Evolutionary conservation across 306 rosid species (phyloP).

Genomic region (Luffa acutangula): DNA sequence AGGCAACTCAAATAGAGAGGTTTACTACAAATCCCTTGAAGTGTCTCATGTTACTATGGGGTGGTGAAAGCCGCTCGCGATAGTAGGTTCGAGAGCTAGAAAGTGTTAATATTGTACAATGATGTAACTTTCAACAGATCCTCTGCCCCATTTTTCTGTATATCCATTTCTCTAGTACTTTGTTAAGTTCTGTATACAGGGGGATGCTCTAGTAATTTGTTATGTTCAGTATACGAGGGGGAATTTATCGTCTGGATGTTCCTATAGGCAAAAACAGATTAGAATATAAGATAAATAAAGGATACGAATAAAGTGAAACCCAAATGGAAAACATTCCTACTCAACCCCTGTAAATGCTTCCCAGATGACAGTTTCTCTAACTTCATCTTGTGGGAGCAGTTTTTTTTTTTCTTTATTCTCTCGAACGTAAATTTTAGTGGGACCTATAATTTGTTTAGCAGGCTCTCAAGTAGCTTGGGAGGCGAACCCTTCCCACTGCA

Average conservation of each 20-base stretch:
- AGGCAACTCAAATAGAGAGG: background rate
- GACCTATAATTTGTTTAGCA: no score
- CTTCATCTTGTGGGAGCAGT: background rate
- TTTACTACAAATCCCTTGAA: background rate
- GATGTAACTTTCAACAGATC: background rate
- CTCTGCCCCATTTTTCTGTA: background rate
- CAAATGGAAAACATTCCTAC: background rate
- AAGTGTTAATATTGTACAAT: background rate
- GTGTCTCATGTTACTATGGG: background rate
- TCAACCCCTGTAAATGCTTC: no score
- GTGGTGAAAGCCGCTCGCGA: background rate
- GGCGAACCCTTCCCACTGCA: background rate
- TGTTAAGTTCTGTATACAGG: background rate
- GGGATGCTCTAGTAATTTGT: background rate
- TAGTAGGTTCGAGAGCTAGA: background rate
- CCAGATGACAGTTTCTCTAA: background rate
- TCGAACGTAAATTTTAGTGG: background rate
- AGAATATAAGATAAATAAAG: background rate
- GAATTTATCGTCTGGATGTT: background rate
- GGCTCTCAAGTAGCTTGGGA: background rate
- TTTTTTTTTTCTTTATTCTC: no score
- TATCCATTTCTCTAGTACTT: background rate
- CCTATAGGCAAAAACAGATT: background rate
- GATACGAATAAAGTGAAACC: background rate
- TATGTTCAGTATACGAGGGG: background rate